A percentile compares a stretch with the other conserved stretches of the same genome.
Conservation (phyloP, 2,329 filamentous ascomycete genomes). For the Epichloe elymi region DNA sequence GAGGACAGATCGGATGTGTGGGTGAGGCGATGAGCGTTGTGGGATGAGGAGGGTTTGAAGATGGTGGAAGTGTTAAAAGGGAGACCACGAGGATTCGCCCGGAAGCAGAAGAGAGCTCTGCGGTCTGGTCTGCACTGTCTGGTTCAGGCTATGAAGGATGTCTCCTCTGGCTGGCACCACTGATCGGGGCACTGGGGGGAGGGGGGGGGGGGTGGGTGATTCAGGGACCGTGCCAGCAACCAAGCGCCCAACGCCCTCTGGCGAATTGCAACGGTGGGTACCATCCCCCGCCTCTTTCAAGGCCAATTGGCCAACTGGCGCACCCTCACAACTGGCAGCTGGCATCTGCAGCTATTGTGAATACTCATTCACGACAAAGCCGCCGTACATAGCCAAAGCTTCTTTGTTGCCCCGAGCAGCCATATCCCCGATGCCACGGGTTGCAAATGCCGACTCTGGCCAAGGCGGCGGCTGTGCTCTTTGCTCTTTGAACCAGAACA, state of each 20-base stretch:
- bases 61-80: constrained; percentile 13
- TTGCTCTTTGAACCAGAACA: too few species aligned
- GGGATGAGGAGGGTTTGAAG: neutral
- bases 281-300: neutral
- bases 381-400: too few species aligned
- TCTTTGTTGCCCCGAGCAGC: too few species aligned
- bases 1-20: constrained; percentile 17
- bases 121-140: neutral
- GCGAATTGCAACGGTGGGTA: too few species aligned
- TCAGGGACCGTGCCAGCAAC: neutral
- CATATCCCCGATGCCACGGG: too few species aligned
- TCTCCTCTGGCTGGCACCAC: constrained; percentile 17
- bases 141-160: constrained; percentile 22
- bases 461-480: too few species aligned
- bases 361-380: too few species aligned
- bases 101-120: constrained; percentile 12
- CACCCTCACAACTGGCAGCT: too few species aligned
- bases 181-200: too few species aligned
- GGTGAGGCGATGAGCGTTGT: constrained; percentile 11
- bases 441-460: too few species aligned
- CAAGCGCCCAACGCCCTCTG: neutral
- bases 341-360: neutral
- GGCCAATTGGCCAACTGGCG: neutral
- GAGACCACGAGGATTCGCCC: constrained; percentile 23
- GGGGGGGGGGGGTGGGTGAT: neutral